These are phyloP conservation scores for Phaffomyces opuntiae DNA, from an alignment of 805 yeast genomes.

Conservation along the genomic window DNA sequence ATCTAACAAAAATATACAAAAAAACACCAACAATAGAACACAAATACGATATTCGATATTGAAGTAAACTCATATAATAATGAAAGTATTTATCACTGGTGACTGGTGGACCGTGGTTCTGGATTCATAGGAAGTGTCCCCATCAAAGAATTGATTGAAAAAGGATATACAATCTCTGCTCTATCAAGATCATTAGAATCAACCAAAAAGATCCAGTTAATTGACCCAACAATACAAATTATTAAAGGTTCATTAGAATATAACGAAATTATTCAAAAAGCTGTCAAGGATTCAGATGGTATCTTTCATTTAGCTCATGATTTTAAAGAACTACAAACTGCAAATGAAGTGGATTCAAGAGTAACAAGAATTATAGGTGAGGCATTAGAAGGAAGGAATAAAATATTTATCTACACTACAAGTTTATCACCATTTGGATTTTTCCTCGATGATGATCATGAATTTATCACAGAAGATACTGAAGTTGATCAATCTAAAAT, in stretches of 20 bases:
- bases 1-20: too few relatives aligned
- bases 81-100: slow-evolving; percentile 30
- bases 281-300: slow-evolving; percentile 26
- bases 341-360: too few relatives aligned
- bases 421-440: too few relatives aligned
- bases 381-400: too few relatives aligned
- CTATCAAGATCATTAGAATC: slow-evolving; percentile 28
- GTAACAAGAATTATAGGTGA: too few relatives aligned
- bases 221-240: slow-evolving; percentile 20
- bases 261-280: slow-evolving; percentile 23
- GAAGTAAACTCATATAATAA: neutral
- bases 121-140: slow-evolving; percentile 26
- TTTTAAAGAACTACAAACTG: too few relatives aligned
- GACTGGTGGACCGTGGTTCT: too few relatives aligned
- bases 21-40: too few relatives aligned
- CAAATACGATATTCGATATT: too few relatives aligned
- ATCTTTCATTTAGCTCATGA: slow-evolving; percentile 8
- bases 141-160: slow-evolving; percentile 15
- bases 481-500: neutral
- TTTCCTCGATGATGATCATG: too few relatives aligned
- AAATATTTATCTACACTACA: too few relatives aligned
- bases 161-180: slow-evolving; percentile 25
- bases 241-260: slow-evolving; percentile 26
- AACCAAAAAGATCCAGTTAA: slow-evolving; percentile 18
- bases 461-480: too few relatives aligned